Percentiles rank a stretch among this genome's conserved stretches.
These are phyloP conservation scores for Periconia macrospinosa DNA, from an alignment of 2,329 filamentous ascomycete species.

Conservation along the genomic window DNA sequence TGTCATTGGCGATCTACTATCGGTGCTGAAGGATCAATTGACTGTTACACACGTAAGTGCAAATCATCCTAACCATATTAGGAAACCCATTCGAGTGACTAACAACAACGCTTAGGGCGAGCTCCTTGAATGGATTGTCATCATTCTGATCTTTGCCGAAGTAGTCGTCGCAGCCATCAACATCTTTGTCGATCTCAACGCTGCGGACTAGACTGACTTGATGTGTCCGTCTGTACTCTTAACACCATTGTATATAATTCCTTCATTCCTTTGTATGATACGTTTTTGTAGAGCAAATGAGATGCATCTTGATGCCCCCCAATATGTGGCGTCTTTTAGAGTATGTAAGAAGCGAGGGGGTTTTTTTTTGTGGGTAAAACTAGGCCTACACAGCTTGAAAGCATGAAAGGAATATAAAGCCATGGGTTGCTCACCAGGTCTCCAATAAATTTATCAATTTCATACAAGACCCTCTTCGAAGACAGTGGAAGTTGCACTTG, in stretches of 20 bases:
- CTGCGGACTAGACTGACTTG: conserved; percentile 53
- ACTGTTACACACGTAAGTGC: conserved; percentile 68
- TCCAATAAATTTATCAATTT: no score
- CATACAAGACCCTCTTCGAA: no score
- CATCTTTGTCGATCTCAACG: conserved; percentile 92
- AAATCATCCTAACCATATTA: neutral
- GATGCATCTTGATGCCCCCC: neutral
- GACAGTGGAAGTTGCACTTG: no score
- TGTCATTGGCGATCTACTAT: conserved; percentile 90
- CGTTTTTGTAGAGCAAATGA: neutral
- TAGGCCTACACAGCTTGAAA: no score
- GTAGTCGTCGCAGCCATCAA: conserved; percentile 92
- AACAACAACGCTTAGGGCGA: conserved; percentile 41
- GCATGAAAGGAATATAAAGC: no score
- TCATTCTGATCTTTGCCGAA: conserved; percentile 92
- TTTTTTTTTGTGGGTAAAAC: no score
- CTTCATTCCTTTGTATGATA: neutral
- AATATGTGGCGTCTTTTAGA: neutral
- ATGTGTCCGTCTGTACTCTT: neutral
- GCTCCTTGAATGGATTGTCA: conserved; percentile 66
- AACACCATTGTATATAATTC: neutral
- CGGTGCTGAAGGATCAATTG: conserved; percentile 92
- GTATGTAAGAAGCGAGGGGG: no score
- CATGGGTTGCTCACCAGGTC: no score
- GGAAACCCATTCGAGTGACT: conserved; percentile 1